Evolutionary conservation across 176 grass and related monocot genomes (phyloP).

Genomic region (Bonia amplexicaulis): DNA sequence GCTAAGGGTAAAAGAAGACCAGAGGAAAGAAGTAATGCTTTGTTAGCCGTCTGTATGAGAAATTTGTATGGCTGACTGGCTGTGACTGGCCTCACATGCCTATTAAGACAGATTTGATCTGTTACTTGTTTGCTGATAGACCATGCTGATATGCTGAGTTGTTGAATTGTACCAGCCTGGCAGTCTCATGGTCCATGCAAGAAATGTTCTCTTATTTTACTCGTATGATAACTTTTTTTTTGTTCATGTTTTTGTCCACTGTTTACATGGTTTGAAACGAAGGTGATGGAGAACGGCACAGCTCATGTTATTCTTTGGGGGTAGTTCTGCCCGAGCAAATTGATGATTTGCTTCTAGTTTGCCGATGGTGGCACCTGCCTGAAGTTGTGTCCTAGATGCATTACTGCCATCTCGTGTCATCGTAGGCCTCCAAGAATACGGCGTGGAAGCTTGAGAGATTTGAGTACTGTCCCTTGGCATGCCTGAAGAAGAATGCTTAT

Average conservation of each 20-base stretch:
- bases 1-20: slow-evolving; percentile 46
- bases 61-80: background rate
- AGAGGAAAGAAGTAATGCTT: slow-evolving; percentile 49
- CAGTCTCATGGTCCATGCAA: background rate
- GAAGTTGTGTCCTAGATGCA: too few relatives aligned
- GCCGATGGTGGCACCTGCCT: too few relatives aligned
- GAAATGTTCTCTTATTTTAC: background rate
- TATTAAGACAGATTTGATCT: background rate
- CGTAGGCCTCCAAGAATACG: too few relatives aligned
- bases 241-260: background rate
- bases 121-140: background rate
- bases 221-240: background rate
- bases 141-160: background rate
- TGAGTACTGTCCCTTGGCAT: too few relatives aligned
- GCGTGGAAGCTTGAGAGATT: too few relatives aligned
- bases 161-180: background rate
- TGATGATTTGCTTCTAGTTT: background rate
- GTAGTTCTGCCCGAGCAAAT: background rate
- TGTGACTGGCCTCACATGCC: background rate
- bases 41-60: slow-evolving; percentile 20
- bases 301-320: too few relatives aligned
- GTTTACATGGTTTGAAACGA: background rate
- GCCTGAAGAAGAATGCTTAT: too few relatives aligned
- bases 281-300: too few relatives aligned
- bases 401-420: too few relatives aligned